Evolutionary conservation across 1,284 basidiomycete species (phyloP), one percentile per base, ranked within the genome.

Genomic region (Amylostereum areolatum): DNA sequence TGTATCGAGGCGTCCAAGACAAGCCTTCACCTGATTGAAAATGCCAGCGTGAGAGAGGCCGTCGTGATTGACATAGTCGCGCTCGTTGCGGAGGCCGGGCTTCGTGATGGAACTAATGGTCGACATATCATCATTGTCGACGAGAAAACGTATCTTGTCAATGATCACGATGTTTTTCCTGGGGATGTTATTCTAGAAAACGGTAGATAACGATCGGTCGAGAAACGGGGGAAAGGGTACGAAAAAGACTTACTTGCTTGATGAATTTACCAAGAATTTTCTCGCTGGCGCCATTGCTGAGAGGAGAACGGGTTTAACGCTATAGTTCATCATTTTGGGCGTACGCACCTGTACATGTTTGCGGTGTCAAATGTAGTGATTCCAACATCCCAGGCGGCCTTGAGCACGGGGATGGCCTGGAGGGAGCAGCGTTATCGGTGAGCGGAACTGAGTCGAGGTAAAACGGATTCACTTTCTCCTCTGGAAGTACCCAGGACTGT

Each of bases 211-310:
- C 34, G 34, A 35, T n/a, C n/a, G n/a, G 34, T n/a, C 9, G 34
- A n/a, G 9, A 9, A 35, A 35, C 34, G n/a, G 34, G 9, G n/a
- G 7, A 18, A 53, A 81, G 78, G 29, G 81, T 78, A 8, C 87
- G 75, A 18, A 83, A 82, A 25, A 89, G 70, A 29, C 81, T 65
- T 53, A 78, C 72, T 54, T 81, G 60, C 56, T 83, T 84, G 63
- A 92, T 82, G 3, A 84, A 87, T 57, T 83, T 83, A 11, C 89
- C 87, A 39, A 90, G 71, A 53, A 87, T 77, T 33, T 77, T 62
- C 62, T 91, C 89, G 2, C 78, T 83, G n/a, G 72, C 65, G 9
- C 85, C 86, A 54, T 81, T 78, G 18, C 18, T 18, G 18, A 18
- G 18, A 18, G 2, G 78, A 81, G 60, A 89, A 89, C 2, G 72